phyloP scores from a whole-genome alignment of 1,284 basidiomycete genomes.

The Ustilago tritici region DNA sequence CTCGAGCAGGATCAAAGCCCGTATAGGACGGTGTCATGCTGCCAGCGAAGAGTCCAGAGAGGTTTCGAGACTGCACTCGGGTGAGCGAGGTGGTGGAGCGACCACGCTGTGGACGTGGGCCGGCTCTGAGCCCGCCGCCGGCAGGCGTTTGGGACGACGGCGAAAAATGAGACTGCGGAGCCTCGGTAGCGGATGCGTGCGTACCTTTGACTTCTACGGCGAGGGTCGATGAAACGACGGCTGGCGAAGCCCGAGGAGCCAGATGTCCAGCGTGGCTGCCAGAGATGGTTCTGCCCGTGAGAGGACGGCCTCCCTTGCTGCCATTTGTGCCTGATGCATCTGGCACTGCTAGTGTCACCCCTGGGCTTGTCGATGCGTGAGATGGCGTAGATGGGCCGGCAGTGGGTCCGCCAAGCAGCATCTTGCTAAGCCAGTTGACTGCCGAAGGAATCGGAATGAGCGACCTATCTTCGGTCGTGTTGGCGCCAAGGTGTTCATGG shows the following conservation, averaged over 20 bases:
- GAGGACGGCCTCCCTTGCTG: slow-evolving; percentile 17
- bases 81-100: slow-evolving; percentile 45
- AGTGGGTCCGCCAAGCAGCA: slow-evolving; percentile 44
- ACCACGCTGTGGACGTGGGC: slow-evolving; percentile 44
- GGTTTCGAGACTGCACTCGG: slow-evolving; percentile 52
- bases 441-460: slow-evolving; percentile 50
- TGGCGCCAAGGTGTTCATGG: slow-evolving; percentile 62
- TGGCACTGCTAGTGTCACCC: slow-evolving; percentile 16
- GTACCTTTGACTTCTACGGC: slow-evolving; percentile 62
- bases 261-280: slow-evolving; percentile 31
- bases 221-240: slow-evolving; percentile 50
- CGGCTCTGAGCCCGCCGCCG: slow-evolving; percentile 27
- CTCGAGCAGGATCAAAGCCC: slow-evolving; percentile 11
- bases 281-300: slow-evolving; percentile 32
- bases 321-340: slow-evolving; percentile 14
- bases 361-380: slow-evolving; percentile 5
- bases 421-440: slow-evolving; percentile 58
- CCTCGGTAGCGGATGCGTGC: slow-evolving; percentile 47
- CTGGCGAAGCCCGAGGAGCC: slow-evolving; percentile 52
- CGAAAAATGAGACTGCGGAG: slow-evolving; percentile 18
- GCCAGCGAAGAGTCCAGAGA: slow-evolving; percentile 57
- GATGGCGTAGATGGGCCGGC: slow-evolving; percentile 21
- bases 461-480: slow-evolving; percentile 43
- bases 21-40: slow-evolving; percentile 23
- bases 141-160: slow-evolving; percentile 20